Evolutionary conservation across 768 basidiomycete genomes (phyloP).

Genomic region (Rubroboletus pulcherrimus): DNA sequence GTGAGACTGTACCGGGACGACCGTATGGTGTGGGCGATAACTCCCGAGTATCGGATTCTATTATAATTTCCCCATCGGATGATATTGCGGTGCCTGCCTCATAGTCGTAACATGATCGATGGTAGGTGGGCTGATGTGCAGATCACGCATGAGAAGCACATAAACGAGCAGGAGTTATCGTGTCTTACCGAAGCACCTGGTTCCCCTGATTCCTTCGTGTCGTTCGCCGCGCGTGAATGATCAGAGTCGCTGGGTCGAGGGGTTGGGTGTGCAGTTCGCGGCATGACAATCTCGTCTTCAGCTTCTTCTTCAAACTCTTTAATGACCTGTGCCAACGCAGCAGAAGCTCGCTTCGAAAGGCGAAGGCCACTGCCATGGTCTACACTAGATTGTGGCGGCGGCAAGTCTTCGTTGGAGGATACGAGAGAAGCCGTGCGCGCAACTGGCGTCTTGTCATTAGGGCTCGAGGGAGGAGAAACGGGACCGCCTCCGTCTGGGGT

Average conservation of each 20-base stretch:
- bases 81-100: conserved; percentile 72
- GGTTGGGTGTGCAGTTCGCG: conserved; percentile 51
- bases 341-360: conserved; percentile 55
- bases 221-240: conserved; percentile 18
- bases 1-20: conserved; percentile 49
- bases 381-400: conserved; percentile 13
- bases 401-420: conserved; percentile 32
- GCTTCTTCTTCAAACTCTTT: conserved; percentile 71
- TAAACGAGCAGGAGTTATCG: conserved; percentile 4
- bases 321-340: conserved; percentile 73
- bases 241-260: conserved; percentile 35
- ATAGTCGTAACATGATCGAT: conserved; percentile 39
- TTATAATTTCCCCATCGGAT: conserved; percentile 50
- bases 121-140: conserved; percentile 22
- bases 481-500: conserved; percentile 52
- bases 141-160: conserved; percentile 18
- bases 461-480: conserved; percentile 43
- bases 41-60: conserved; percentile 48
- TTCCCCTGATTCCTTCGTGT: conserved; percentile 18
- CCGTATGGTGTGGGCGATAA: conserved; percentile 57
- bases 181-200: conserved; percentile 25
- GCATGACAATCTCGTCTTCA: conserved; percentile 76
- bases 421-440: conserved; percentile 42
- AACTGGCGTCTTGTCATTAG: conserved; percentile 37
- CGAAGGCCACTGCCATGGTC: conserved; percentile 15